Base-by-base conservation (phyloP, 331 rosid species). In the Dryas integrifolia region DNA sequence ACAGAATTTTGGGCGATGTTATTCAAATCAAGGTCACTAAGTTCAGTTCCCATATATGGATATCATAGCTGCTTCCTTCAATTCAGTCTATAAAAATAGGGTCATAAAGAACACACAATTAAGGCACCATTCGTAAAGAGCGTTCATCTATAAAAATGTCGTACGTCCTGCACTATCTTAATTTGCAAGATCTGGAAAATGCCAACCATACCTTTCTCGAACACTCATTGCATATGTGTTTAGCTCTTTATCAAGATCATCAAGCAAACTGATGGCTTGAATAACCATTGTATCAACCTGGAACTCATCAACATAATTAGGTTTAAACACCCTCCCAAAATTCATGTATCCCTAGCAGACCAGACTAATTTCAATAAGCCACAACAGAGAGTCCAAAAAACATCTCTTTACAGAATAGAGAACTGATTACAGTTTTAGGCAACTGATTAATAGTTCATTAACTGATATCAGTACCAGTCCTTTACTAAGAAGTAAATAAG, bases 151-250 rank as follows among this genome's bases (percentile, higher is more conserved):
- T 21, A 21, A 21, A 1, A 15, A 91, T 94, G 84, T 91, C 24
- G 24, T 21, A 21, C 91, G 78, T 95, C 99, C 72, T 77, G 83
- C 15, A 95, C 58, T 48, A 95, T 95, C 86, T 89, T 95, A 18
- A 21, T 89, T 95, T 15, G 96, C 86, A 48, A 95, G 97, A 83
- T 95, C 99, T 2, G 99, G 99, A 70, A 95, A 95, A 86, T 95
- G 98, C 99, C 99, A 92, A 61, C 99, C 97, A 26, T 89, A 95
- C 99, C 99, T 92, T 83, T 95, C 99, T 52, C 93, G 81, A 78
- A 95, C 99, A 78, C 99, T 92, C 99, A 92, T 92, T 51, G 99
- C 99, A 81, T 92, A 95, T 9, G 97, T 92, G 63, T 95, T 95
- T 51, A 95, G 78, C 82, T 92, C 98, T 84, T 95, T 95, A 76